These are phyloP conservation scores for Monosporozyma unispora DNA, from an alignment of 805 yeast species.

Conservation along the genomic window DNA sequence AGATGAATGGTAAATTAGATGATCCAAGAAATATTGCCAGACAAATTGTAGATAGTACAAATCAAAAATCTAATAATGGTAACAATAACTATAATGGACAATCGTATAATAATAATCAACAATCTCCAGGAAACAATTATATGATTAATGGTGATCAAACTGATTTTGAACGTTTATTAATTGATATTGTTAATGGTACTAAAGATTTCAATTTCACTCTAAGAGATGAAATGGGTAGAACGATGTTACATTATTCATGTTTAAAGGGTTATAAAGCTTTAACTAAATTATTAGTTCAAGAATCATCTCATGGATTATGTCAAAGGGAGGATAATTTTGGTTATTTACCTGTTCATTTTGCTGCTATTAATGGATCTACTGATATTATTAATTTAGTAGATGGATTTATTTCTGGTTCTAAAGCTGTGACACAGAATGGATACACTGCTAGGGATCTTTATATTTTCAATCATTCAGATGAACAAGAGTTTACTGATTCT, in stretches of 20 bases:
- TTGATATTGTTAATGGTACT: slow-evolving; percentile 49
- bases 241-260: slow-evolving; percentile 79
- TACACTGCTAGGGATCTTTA: background rate
- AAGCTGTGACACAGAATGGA: background rate
- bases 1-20: slow-evolving; percentile 92
- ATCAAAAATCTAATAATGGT: background rate
- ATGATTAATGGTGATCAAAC: background rate
- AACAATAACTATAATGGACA: background rate
- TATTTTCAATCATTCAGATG: background rate
- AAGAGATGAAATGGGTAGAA: slow-evolving; percentile 79
- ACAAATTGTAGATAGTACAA: slow-evolving; percentile 54
- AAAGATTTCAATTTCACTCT: slow-evolving; percentile 76
- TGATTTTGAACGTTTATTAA: slow-evolving; percentile 33
- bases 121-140: background rate
- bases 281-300: slow-evolving; percentile 46
- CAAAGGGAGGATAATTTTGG: slow-evolving; percentile 74
- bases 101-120: background rate
- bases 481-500: background rate
- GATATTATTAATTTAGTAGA: slow-evolving; percentile 53
- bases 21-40: slow-evolving; percentile 92
- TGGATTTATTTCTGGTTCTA: slow-evolving; percentile 34
- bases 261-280: slow-evolving; percentile 63
- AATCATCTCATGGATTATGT: slow-evolving; percentile 51
- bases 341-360: slow-evolving; percentile 79
- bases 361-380: slow-evolving; percentile 66